Conservation (phyloP, 129 eudicot genomes). For the carrot (Daucus carota) region DNA sequence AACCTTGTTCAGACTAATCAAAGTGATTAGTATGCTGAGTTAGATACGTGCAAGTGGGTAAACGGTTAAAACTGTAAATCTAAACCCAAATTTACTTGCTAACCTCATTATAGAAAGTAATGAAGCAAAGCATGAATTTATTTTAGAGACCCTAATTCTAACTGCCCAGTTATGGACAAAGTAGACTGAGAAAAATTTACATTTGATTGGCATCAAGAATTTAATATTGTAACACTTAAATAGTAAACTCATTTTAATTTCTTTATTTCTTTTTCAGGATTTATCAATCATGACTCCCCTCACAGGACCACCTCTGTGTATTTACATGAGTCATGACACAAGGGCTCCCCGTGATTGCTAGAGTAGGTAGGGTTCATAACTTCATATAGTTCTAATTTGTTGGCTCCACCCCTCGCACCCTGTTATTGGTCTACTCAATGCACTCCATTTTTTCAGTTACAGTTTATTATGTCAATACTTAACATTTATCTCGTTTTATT, state of each 20-base stretch:
- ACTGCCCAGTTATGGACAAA: slow-evolving; percentile 38
- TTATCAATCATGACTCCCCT: slow-evolving; percentile 3
- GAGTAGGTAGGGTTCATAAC: neutral
- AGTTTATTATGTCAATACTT: neutral
- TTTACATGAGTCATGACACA: neutral
- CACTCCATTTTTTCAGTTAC: neutral
- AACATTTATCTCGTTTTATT: neutral
- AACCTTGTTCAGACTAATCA: neutral
- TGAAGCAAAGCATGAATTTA: slow-evolving; percentile 21
- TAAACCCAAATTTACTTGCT: slow-evolving; percentile 16
- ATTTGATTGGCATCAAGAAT: slow-evolving; percentile 39
- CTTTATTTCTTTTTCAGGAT: slow-evolving; percentile 4
- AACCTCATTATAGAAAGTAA: slow-evolving; percentile 10
- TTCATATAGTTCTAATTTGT: neutral
- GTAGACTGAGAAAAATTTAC: slow-evolving; percentile 23
- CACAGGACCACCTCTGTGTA: slow-evolving; percentile 19
- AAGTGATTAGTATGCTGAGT: neutral
- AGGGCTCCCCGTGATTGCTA: slow-evolving; percentile 8
- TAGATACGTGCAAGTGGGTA: slow-evolving; percentile 9
- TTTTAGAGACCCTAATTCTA: slow-evolving; percentile 21
- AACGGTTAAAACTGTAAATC: slow-evolving; percentile 31
- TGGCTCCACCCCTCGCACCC: neutral
- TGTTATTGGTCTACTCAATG: slow-evolving; percentile 3
- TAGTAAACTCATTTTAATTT: slow-evolving; percentile 15
- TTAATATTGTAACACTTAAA: neutral